A percentile compares a stretch with the other conserved stretches of the same genome.
These are phyloP conservation scores for Pestalotiopsis sp. DNA, from an alignment of 2,329 filamentous ascomycete species.

Conservation along the genomic window DNA sequence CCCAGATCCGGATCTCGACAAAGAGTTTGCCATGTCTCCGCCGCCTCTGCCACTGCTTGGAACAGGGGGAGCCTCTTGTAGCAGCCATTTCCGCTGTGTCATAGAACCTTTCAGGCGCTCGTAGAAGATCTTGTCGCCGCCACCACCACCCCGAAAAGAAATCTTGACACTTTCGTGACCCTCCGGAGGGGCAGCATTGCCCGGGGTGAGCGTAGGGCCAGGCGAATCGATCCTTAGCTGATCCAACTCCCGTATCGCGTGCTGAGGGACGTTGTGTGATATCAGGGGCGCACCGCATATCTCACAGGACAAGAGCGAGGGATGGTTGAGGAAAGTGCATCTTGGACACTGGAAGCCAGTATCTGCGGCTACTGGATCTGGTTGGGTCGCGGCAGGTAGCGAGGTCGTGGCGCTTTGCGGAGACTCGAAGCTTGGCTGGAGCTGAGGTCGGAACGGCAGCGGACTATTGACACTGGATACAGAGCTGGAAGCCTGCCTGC, in stretches of 20 bases:
- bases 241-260: constrained; percentile 36
- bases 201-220: constrained; percentile 62
- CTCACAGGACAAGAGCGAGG: constrained; percentile 82
- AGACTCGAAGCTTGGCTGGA: not conserved
- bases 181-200: constrained; percentile 46
- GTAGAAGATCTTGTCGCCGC: constrained; percentile 87
- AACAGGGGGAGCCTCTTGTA: constrained; percentile 85
- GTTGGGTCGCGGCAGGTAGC: constrained; percentile 12
- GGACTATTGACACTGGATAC: constrained; percentile 13
- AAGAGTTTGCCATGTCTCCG: constrained; percentile 37
- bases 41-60: constrained; percentile 58
- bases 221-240: constrained; percentile 71
- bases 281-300: constrained; percentile 82
- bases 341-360: constrained; percentile 69
- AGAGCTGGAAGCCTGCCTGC: constrained; percentile 31
- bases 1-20: constrained; percentile 24
- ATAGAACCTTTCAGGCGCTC: constrained; percentile 86
- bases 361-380: constrained; percentile 6
- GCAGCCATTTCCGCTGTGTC: constrained; percentile 92
- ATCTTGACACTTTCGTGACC: constrained; percentile 80
- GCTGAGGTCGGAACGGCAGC: constrained; percentile 10
- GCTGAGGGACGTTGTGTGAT: constrained; percentile 47
- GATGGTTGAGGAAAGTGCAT: constrained; percentile 93
- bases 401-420: not conserved
- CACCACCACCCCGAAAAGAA: constrained; percentile 87